Conservation (phyloP, 352 stramenopile species). For the Globisporangium iwayamae region DNA sequence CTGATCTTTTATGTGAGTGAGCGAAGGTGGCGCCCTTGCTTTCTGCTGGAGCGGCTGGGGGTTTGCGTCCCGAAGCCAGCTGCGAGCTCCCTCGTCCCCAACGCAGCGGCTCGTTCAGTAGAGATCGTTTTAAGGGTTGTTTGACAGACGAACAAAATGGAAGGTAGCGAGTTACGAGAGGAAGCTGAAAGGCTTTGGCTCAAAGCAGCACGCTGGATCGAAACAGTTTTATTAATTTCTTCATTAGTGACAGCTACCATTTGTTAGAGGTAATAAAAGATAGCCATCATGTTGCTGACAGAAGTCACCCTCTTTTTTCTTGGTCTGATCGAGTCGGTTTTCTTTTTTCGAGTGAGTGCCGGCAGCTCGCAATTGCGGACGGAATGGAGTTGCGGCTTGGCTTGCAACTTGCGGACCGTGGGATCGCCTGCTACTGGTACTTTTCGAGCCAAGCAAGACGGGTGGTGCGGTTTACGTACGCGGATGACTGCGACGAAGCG, state of each 20-base stretch:
- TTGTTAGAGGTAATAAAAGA: background rate
- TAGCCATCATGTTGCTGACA: background rate
- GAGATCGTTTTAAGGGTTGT: no score
- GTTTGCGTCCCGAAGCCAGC: conserved; percentile 8
- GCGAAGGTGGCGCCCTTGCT: conserved; percentile 1
- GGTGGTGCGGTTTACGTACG: conserved; percentile 2
- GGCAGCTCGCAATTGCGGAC: background rate
- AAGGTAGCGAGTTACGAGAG: no score
- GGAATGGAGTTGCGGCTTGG: background rate
- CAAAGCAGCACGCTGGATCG: no score
- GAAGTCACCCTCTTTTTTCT: background rate
- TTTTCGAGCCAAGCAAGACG: background rate
- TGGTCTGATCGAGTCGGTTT: conserved; percentile 15
- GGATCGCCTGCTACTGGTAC: background rate
- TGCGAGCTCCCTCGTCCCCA: background rate
- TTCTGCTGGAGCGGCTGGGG: conserved; percentile 16
- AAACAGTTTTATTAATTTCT: no score
- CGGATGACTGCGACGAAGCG: background rate
- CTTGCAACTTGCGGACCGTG: background rate
- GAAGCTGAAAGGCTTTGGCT: no score
- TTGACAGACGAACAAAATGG: no score
- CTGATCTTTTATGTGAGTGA: conserved; percentile 19
- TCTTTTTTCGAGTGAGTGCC: conserved; percentile 12
- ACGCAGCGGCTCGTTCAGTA: background rate
- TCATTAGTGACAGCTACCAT: background rate